Conservation (phyloP, 768 basidiomycete species). For the Phylloporus scabripes region DNA sequence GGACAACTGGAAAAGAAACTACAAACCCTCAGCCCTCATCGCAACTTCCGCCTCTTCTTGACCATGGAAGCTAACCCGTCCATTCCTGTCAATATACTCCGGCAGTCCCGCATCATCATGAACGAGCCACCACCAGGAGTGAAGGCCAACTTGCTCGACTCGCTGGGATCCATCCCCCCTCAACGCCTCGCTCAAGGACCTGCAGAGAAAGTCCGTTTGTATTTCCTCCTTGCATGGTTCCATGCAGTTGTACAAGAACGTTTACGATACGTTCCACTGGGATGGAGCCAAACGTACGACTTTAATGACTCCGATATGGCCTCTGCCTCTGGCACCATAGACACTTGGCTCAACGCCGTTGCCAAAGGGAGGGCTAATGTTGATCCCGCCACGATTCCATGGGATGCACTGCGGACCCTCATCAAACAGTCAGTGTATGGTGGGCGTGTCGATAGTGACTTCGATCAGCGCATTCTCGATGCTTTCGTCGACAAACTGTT, state of each 20-base stretch:
- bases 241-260: constrained; percentile 97
- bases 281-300: constrained; percentile 96
- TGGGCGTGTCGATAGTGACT: constrained; percentile 90
- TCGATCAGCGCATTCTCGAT: constrained; percentile 89
- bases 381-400: constrained; percentile 87
- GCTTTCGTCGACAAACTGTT: constrained; percentile 91
- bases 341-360: constrained; percentile 75
- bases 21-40: constrained; percentile 84
- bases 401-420: constrained; percentile 89
- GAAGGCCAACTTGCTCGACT: constrained; percentile 93
- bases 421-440: constrained; percentile 97
- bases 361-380: constrained; percentile 90
- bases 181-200: constrained; percentile 79
- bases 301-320: constrained; percentile 99
- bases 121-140: constrained; percentile 97
- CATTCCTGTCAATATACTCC: constrained; percentile 94
- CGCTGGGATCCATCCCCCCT: constrained; percentile 66
- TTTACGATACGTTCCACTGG: constrained; percentile 89
- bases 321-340: constrained; percentile 87
- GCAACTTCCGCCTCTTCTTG: constrained; percentile 92
- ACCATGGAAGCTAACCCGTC: constrained; percentile 96
- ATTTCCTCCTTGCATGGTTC: constrained; percentile 98
- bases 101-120: constrained; percentile 95
- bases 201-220: constrained; percentile 85
- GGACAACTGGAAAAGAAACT: constrained; percentile 95